Evolutionary conservation across 1,284 basidiomycete genomes (phyloP), one percentile per base, ranked within the genome.

Genomic region (Meira nashicola): DNA sequence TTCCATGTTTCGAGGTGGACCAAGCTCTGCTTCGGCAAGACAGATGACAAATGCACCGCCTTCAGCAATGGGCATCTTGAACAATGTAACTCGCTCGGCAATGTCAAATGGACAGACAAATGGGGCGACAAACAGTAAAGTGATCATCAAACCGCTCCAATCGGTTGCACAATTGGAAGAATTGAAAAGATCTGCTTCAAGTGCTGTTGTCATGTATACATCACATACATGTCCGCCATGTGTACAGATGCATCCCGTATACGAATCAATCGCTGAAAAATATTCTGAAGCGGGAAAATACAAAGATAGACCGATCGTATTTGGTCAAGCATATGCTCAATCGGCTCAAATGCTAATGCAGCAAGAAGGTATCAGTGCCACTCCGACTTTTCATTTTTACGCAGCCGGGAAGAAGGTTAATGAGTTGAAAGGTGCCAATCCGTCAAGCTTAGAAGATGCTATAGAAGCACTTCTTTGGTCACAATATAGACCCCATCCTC

Each of bases 351-450:
- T 68, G 2, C 60, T 70, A 19, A 46, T 57, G 11, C 28, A 33
- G 8, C 17, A 33, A 0, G 41, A 84, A 80, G 81, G 83, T 2
- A 84, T 94, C 1, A 78, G 83, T n/a, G 89, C 83, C 0, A 92
- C 89, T 0, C 90, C 91, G 2, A 92, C 90, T 0, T 3, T 92
- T 92, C 76, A 81, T 88, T 54, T 90, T 89, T 82, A 9, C 81
- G 86, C 52, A 1, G 48, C 63, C 2, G 70, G 67, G 19, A 57
- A 69, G 37, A 56, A 62, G 55, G 51, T 58, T 2, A 65, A 61
- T 4, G 89, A 91, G 74, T 64, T 93, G 65, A 86, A 85, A 68
- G 90, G 90, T 0, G 87, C 86, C 1, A 81, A 89, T 78, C 82
- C 82, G 0, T 80, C 80, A 2, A 88, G 89, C 68, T 76, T 91